These are phyloP conservation scores for Warburgia ugandensis DNA, from an alignment of 164 flowering plant genomes.

Conservation along the genomic window DNA sequence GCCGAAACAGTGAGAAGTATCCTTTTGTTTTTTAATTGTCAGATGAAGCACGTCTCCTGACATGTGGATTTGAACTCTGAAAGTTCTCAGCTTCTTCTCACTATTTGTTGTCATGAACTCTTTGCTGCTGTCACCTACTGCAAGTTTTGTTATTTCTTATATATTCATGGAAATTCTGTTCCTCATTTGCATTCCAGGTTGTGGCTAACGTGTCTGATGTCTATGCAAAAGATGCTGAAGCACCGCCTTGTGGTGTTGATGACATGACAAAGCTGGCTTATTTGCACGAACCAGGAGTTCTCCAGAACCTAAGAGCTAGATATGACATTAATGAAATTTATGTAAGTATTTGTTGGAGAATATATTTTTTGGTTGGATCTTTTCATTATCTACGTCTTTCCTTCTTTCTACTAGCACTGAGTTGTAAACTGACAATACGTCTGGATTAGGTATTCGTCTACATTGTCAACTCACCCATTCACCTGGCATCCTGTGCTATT, in stretches of 20 bases:
- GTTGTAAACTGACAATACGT: neutral
- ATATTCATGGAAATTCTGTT: neutral
- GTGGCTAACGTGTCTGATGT: constrained; percentile 53
- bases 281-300: constrained; percentile 97
- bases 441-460: too few species aligned
- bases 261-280: constrained; percentile 99
- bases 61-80: too few species aligned
- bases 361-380: neutral
- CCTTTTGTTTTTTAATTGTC: too few species aligned
- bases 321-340: constrained; percentile 97
- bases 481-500: too few species aligned
- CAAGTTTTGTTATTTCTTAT: neutral
- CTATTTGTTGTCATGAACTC: neutral
- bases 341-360: constrained; percentile 41
- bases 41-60: too few species aligned
- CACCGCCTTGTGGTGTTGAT: constrained; percentile 92
- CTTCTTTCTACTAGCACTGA: neutral
- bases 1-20: too few species aligned
- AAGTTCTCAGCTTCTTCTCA: too few species aligned
- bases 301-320: constrained; percentile 76
- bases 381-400: neutral
- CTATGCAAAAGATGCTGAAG: constrained; percentile 88
- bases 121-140: neutral
- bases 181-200: constrained; percentile 42
- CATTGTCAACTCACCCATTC: too few species aligned